Base-by-base conservation (phyloP, 2,329 filamentous ascomycete genomes). In the Cryphonectria nitschkei region DNA sequence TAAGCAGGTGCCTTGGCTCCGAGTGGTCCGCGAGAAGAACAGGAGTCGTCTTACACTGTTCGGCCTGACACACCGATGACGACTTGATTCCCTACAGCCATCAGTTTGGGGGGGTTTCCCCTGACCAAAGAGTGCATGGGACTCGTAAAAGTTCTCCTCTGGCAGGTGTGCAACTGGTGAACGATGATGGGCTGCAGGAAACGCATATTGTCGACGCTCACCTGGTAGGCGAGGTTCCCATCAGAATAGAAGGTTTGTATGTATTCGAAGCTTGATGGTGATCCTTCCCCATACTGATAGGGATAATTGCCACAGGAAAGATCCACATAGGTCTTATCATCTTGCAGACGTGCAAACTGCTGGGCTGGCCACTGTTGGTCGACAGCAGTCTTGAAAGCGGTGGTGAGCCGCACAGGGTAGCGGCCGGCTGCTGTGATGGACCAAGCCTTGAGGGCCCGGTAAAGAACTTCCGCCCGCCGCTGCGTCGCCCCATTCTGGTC, bases 221-320 rank as follows among this genome's bases (percentile, higher is more conserved):
- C 16, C 63, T 71, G 69, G 66, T 61, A 71, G 32, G 66, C 69
- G 60, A 68, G 54, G 6, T 54, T 62, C 1, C 61, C 61, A 26
- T 62, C 29, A 54, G 41, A 34, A 22, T 71, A 71, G 26, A 60
- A 60, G 37, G 3, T 37, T 7, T 2, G 62, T 7, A 32, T 7
- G 37, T 8, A 9, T n/a, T 6, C n/a, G 16, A 19, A 22, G 1
- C 26, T 11, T 11, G 46, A 4, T 46, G 43, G 43, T 0, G 16
- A 1, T 22, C 16, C 43, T 6, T 5, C 16, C 3, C 16, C 41
- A 16, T 1, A 1, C 9, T 11, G 8, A 9, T 39, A 11, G 8
- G 37, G 37, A 43, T 54, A 62, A 2, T 46, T 37, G 11, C 41
- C 32, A 46, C 62, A 66, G 2, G 43, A n/a, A 8, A 61, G 32